phyloP scores from a whole-genome alignment of 2,329 filamentous ascomycete species.

The Fusarium pseudoanthophilum region DNA sequence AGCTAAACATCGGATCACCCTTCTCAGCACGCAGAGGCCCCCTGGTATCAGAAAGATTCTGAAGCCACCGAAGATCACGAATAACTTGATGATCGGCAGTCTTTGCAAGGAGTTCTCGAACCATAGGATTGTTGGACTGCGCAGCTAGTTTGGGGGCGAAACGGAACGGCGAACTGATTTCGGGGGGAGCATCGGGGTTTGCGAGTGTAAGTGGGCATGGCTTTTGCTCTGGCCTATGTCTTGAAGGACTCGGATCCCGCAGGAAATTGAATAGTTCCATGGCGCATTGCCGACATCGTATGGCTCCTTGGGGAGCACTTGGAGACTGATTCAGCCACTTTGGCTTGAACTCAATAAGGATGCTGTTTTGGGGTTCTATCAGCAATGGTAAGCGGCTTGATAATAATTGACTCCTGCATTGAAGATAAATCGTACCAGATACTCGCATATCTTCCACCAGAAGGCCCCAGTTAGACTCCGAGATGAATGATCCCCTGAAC shows the following conservation, averaged over 20 bases:
- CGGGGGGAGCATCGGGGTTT: slow-evolving; percentile 58
- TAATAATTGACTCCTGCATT: not conserved
- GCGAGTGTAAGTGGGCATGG: slow-evolving; percentile 76
- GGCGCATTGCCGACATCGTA: slow-evolving; percentile 80
- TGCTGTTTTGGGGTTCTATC: slow-evolving; percentile 45
- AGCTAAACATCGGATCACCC: slow-evolving; percentile 62
- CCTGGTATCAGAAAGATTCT: slow-evolving; percentile 56
- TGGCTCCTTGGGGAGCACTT: slow-evolving; percentile 70
- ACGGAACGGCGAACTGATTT: slow-evolving; percentile 56
- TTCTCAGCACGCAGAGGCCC: slow-evolving; percentile 57
- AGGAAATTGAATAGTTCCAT: slow-evolving; percentile 53
- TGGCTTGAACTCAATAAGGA: slow-evolving; percentile 80
- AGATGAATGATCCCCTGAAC: slow-evolving; percentile 62
- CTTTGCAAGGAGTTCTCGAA: slow-evolving; percentile 40
- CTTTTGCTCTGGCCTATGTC: slow-evolving; percentile 52
- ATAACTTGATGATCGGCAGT: slow-evolving; percentile 51
- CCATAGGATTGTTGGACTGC: slow-evolving; percentile 20
- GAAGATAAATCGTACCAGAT: slow-evolving; percentile 39
- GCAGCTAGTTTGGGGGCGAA: slow-evolving; percentile 50
- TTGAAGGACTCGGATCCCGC: slow-evolving; percentile 48
- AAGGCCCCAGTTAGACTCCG: slow-evolving; percentile 71
- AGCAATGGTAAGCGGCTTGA: slow-evolving; percentile 3
- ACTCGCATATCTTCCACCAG: slow-evolving; percentile 77
- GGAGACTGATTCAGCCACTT: slow-evolving; percentile 86
- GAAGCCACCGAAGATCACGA: slow-evolving; percentile 49